Evolutionary conservation across 345 rosid genomes (phyloP).

Genomic region (Nasturtium officinale): DNA sequence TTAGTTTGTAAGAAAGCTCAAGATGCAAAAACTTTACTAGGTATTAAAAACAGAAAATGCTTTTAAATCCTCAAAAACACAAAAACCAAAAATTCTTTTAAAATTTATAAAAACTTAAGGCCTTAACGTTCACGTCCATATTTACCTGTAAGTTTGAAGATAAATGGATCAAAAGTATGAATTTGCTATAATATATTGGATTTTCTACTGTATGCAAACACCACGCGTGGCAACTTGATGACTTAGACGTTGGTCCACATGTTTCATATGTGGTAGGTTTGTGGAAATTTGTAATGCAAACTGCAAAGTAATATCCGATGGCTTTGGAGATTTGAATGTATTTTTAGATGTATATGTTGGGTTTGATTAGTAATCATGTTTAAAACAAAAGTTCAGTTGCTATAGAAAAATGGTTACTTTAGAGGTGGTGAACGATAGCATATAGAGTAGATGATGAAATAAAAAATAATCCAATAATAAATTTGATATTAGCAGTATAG

Average conservation of each 20-base stretch:
- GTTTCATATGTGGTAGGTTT: background rate
- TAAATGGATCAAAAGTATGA: background rate
- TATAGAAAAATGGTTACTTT: background rate
- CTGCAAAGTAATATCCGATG: background rate
- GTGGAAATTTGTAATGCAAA: background rate
- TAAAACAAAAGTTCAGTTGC: background rate
- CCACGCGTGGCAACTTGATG: background rate
- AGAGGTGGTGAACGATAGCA: background rate
- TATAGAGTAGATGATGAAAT: background rate
- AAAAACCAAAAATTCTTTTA: background rate
- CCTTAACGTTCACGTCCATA: background rate
- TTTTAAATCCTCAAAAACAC: background rate
- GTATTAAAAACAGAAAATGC: too few species aligned
- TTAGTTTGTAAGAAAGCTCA: background rate
- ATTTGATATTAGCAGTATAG: too few species aligned
- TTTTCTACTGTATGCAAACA: background rate
- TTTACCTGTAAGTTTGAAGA: background rate
- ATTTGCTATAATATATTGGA: background rate
- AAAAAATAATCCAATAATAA: too few species aligned
- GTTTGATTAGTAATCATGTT: background rate
- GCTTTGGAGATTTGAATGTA: background rate
- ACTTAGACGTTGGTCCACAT: background rate
- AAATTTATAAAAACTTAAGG: background rate
- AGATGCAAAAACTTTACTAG: background rate
- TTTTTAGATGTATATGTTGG: background rate